Percentiles rank a stretch among this genome's conserved stretches.
These are phyloP conservation scores for Mycena sp. DNA, from an alignment of 1,284 basidiomycete genomes.

Conservation along the genomic window DNA sequence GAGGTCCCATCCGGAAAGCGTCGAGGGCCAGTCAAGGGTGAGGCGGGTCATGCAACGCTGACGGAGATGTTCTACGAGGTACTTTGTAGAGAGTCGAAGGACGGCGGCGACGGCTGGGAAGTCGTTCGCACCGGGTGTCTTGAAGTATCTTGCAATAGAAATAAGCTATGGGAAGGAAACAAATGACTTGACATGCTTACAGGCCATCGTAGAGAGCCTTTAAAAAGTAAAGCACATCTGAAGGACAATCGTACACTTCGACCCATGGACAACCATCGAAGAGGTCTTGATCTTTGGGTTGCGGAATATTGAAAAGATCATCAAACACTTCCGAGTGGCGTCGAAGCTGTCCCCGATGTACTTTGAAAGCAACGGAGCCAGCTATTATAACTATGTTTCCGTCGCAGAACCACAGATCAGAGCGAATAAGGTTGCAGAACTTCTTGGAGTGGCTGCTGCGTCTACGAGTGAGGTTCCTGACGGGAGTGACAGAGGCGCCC, in stretches of 20 bases:
- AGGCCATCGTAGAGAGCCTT: conserved; percentile 64
- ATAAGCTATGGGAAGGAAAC: no score
- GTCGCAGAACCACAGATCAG: conserved; percentile 77
- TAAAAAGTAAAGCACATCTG: conserved; percentile 67
- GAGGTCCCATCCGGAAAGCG: conserved; percentile 69
- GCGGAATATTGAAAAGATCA: conserved; percentile 69
- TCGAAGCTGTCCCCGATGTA: conserved; percentile 74
- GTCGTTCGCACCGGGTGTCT: conserved; percentile 54
- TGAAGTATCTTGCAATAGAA: conserved; percentile 58
- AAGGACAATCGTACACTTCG: conserved; percentile 63
- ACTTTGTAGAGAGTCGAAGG: conserved; percentile 74
- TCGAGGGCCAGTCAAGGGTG: conserved; percentile 67
- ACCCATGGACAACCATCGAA: conserved; percentile 62
- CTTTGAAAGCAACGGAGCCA: conserved; percentile 68
- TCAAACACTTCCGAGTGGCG: conserved; percentile 78
- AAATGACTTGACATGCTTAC: conserved; percentile 39
- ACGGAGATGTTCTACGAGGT: conserved; percentile 69
- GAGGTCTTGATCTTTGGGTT: conserved; percentile 53
- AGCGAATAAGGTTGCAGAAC: conserved; percentile 42
- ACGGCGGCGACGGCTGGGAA: conserved; percentile 67
- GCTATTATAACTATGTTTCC: conserved; percentile 74
- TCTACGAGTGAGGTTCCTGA: conserved; percentile 15
- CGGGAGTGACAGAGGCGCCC: conserved; percentile 24
- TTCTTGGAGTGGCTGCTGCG: conserved; percentile 20
- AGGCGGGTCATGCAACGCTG: conserved; percentile 65